Evolutionary conservation across 1,284 basidiomycete genomes (phyloP), one percentile per base, ranked within the genome.

Genomic region (Rhodotorula sp.): DNA sequence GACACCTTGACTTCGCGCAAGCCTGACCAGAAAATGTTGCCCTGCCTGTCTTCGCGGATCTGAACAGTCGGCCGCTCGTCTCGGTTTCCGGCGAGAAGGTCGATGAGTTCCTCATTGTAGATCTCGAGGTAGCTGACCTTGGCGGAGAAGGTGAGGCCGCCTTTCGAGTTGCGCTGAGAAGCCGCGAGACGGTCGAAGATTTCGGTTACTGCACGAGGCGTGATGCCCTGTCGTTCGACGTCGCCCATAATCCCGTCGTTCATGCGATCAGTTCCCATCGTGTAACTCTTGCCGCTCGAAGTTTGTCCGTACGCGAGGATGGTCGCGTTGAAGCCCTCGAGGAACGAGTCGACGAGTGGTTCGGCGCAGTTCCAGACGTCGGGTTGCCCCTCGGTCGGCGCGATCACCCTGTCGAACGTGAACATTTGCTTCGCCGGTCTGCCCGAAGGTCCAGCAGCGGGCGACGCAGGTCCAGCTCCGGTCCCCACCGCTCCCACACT

Each of bases 281-380:
- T 94, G 81, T 93, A 95, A 0, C 92, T 95, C 83, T 98, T 99
- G 61, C 95, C 95, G 71, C 91, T 94, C 73, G 90, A 92, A 0
- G 95, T 99, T 80, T 99, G 96, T 20, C 96, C 95, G 82, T 99
- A 99, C 63, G 95, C 95, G 70, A 99, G 86, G 71, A 99, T 90
- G 50, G 96, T 99, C 73, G 94, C 95, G 82, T 99, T 99, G 82
- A 94, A 95, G 18, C 95, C 95, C 77, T 94, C 92, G 57, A 97
- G 79, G 80, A 98, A 99, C 73, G 91, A 90, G 40, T 89, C 87
- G 71, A 98, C 86, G 74, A 96, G 88, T 31, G 92, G 89, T 67
- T 88, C 86, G 10, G 93, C 91, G 31, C 91, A 91, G 51, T 87
- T 87, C 81, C 92, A 99, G 75, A 98, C 85, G 48, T 88, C 86